A percentile compares a stretch with the other conserved stretches of the same genome.
These are phyloP conservation scores for Nicotiana paniculata DNA, from an alignment of 257 asterid species.

Conservation along the genomic window DNA sequence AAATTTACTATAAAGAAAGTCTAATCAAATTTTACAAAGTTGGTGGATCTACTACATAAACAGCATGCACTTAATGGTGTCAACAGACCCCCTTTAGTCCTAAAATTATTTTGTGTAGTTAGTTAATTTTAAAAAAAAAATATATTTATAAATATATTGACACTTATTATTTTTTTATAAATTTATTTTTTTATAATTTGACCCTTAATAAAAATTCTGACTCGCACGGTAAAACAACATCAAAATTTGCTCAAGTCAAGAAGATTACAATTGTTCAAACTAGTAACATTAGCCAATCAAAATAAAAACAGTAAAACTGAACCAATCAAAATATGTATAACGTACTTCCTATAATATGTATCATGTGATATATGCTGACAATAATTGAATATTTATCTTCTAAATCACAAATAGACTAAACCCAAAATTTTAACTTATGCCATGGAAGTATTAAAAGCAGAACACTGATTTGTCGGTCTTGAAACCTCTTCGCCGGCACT, in stretches of 20 bases:
- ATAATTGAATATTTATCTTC: not conserved
- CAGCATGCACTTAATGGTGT: no score
- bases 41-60: not conserved
- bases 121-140: no score
- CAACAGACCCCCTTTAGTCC: no score
- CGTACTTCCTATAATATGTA: not conserved
- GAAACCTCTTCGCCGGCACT: slow-evolving; percentile 57
- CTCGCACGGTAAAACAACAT: not conserved
- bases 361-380: not conserved
- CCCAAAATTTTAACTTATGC: not conserved
- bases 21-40: no score
- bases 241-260: not conserved
- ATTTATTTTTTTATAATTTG: no score
- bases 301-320: not conserved
- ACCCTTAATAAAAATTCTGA: no score
- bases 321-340: slow-evolving; percentile 3
- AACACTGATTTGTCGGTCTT: slow-evolving; percentile 64
- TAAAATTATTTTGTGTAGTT: no score
- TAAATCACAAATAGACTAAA: not conserved
- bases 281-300: not conserved
- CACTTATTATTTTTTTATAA: no score
- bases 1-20: not conserved
- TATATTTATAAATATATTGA: no score
- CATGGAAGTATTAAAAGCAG: slow-evolving; percentile 22
- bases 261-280: not conserved